Conservation (phyloP, 1,284 basidiomycete species). For the Chiua sp. region DNA sequence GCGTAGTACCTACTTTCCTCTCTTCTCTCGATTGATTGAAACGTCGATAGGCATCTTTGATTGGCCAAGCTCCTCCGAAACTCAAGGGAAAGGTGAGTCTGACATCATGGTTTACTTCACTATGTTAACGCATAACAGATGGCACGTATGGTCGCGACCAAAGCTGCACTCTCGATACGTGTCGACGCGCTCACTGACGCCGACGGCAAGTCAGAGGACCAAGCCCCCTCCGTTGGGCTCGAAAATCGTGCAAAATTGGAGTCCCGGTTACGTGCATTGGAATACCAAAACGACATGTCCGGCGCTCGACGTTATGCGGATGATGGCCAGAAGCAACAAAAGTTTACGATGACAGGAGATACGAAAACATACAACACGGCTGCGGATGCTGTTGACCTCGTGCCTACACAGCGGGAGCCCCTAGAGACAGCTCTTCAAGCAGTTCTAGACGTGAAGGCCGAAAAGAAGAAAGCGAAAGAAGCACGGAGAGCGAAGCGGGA, state of each 20-base stretch:
- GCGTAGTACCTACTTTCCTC: slow-evolving; percentile 33
- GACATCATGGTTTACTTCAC: not conserved
- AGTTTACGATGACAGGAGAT: slow-evolving; percentile 81
- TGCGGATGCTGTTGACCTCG: slow-evolving; percentile 78
- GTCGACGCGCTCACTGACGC: slow-evolving; percentile 95
- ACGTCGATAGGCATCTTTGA: slow-evolving; percentile 77
- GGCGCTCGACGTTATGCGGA: slow-evolving; percentile 67
- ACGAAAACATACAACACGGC: slow-evolving; percentile 83
- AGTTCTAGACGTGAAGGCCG: slow-evolving; percentile 78
- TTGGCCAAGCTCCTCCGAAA: slow-evolving; percentile 97
- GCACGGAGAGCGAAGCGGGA: slow-evolving; percentile 72
- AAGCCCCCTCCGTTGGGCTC: slow-evolving; percentile 87
- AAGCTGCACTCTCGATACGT: slow-evolving; percentile 95
- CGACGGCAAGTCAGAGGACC: slow-evolving; percentile 86
- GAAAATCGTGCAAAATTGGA: slow-evolving; percentile 96
- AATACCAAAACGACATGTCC: slow-evolving; percentile 79
- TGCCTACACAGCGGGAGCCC: slow-evolving; percentile 84
- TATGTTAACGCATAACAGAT: slow-evolving; percentile 57
- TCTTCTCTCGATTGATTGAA: slow-evolving; percentile 6
- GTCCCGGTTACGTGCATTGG: slow-evolving; percentile 89
- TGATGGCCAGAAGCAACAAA: slow-evolving; percentile 70
- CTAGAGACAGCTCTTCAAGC: slow-evolving; percentile 68
- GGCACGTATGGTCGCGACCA: slow-evolving; percentile 99
- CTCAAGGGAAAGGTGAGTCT: slow-evolving; percentile 90
- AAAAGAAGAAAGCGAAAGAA: slow-evolving; percentile 80